Percentiles rank a stretch among this genome's conserved stretches.
These are phyloP conservation scores for Vitellaria paradoxa DNA, from an alignment of 179 eudicot species.

Conservation along the genomic window DNA sequence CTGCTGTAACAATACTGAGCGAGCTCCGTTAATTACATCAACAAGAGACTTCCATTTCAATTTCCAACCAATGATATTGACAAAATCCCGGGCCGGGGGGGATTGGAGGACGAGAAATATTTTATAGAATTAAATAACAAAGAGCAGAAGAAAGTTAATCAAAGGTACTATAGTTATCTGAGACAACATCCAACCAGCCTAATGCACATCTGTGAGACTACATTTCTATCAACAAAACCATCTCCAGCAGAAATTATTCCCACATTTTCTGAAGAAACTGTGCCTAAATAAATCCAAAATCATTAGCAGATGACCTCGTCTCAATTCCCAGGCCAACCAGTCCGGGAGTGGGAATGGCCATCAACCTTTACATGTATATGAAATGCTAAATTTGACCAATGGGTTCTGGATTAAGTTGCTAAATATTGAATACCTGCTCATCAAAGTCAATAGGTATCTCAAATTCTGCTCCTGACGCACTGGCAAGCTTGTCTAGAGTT, in stretches of 20 bases:
- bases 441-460: constrained; percentile 29
- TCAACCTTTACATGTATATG: constrained; percentile 2
- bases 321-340: not conserved
- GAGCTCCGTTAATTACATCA: too few species aligned
- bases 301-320: too few species aligned
- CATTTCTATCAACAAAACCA: not conserved
- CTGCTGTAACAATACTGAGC: too few species aligned
- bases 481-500: constrained; percentile 24
- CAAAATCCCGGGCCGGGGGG: not conserved
- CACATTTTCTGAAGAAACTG: not conserved
- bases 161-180: not conserved
- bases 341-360: not conserved
- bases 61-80: not conserved
- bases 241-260: not conserved
- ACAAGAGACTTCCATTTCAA: not conserved
- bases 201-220: not conserved
- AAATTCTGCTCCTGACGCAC: constrained; percentile 28
- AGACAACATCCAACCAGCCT: not conserved
- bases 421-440: constrained; percentile 9
- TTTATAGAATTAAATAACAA: not conserved
- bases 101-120: not conserved
- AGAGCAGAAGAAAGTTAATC: not conserved
- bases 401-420: not conserved
- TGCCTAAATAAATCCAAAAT: not conserved
- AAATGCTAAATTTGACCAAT: constrained; percentile 2